phyloP scores from a whole-genome alignment of 2,329 filamentous ascomycete genomes.

The Botrytis sinoallii region DNA sequence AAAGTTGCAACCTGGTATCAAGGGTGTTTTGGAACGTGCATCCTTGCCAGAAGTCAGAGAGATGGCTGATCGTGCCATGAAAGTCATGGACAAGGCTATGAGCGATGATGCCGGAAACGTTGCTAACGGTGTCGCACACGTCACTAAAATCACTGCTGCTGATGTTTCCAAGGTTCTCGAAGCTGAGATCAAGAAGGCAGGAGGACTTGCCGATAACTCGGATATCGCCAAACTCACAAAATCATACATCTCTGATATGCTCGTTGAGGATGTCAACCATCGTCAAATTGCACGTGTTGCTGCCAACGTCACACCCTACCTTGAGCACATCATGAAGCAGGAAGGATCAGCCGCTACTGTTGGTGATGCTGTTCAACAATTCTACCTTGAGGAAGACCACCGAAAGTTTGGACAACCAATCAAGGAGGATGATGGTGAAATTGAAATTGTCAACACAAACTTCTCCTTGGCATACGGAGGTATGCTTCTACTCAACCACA shows the following conservation, averaged over 20 bases:
- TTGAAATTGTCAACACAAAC: constrained; percentile 95
- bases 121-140: constrained; percentile 40
- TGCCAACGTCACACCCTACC: constrained; percentile 67
- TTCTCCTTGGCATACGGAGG: constrained; percentile 98
- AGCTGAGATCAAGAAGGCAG: constrained; percentile 68
- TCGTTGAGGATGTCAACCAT: constrained; percentile 83
- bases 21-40: constrained; percentile 80
- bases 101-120: constrained; percentile 61
- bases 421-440: constrained; percentile 86
- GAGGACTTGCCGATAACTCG: constrained; percentile 57
- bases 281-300: constrained; percentile 73
- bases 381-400: constrained; percentile 80
- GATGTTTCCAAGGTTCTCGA: constrained; percentile 76
- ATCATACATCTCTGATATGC: constrained; percentile 76
- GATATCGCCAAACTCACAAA: constrained; percentile 67
- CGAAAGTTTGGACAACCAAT: constrained; percentile 81
- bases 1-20: constrained; percentile 90
- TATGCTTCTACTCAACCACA: constrained; percentile 94
- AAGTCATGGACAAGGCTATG: constrained; percentile 94
- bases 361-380: constrained; percentile 69
- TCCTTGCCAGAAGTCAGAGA: constrained; percentile 94
- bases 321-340: constrained; percentile 65
- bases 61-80: constrained; percentile 75
- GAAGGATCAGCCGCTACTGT: constrained; percentile 59
- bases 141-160: constrained; percentile 62